Base-by-base conservation (phyloP, 2,329 filamentous ascomycete genomes). In the Fusarium graminum region DNA sequence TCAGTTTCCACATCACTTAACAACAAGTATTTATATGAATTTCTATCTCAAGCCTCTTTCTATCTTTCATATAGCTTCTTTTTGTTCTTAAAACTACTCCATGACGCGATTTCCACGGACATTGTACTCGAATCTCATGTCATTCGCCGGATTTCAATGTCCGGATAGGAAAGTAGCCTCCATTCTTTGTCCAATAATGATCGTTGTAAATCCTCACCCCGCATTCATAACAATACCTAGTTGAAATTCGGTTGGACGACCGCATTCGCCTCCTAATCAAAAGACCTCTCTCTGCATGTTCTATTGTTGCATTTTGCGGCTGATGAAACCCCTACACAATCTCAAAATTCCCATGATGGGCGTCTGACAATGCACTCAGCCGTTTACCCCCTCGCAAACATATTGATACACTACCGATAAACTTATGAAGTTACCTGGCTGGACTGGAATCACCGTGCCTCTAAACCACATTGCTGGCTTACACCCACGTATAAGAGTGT, bases 61-160 rank as follows among this genome's bases (percentile, higher is more conserved):
- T 16, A 36, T 36, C 34, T 36, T 11, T 6, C 4, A 36, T n/a
- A 6, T 10, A 17, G 7, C 7, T 36, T n/a, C 5, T 36, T 4
- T 16, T 36, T 36, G 10, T 9, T 17, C 16, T 36, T 5, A 4
- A 36, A 9, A 10, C 13, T n/a, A 17, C 16, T 36, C 10, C 9
- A 17, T 43, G 14, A 4, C 19, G 30, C 26, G 25, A 32, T 42
- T 40, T 34, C 16, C 26, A 13, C 14, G 22, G 32, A 39, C 34
- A 51, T 16, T 17, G 34, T 38, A 17, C 25, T 13, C 47, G 49
- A 50, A 39, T 30, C 40, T 43, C 57, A 52, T 58, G 42, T 51
- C 64, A 66, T 52, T 57, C 46, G 42, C 12, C 70, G 70, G 70
- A 72, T 68, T 71, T 71, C 44, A 63, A 72, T 72, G 58, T 72